These are phyloP conservation scores for Discostella pseudostelligera DNA, from an alignment of 108 stramenopile genomes.

Conservation along the genomic window DNA sequence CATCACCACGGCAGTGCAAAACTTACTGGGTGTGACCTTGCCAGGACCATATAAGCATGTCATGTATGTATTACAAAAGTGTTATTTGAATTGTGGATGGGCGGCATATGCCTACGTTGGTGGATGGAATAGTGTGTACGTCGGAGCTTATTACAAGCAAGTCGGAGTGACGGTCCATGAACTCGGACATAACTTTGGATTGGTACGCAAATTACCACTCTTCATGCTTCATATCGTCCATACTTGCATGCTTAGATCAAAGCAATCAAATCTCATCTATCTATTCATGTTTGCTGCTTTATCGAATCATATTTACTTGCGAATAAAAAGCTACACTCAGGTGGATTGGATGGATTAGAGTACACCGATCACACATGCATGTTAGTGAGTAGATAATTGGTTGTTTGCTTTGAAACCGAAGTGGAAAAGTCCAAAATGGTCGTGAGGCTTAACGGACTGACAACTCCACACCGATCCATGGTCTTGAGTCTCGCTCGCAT, in stretches of 20 bases:
- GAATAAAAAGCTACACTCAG: constrained; percentile 38
- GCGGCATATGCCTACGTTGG: constrained; percentile 31
- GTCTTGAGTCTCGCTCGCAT: too few relatives aligned
- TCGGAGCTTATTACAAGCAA: constrained; percentile 18
- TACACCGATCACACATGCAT: constrained; percentile 37
- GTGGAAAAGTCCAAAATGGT: too few relatives aligned
- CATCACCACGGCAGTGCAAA: constrained; percentile 21
- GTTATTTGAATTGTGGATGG: constrained; percentile 37
- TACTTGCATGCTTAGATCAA: background rate
- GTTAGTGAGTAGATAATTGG: constrained; percentile 23
- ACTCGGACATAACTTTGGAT: constrained; percentile 11
- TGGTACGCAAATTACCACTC: background rate
- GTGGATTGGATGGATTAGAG: constrained; percentile 27
- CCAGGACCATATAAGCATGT: constrained; percentile 35
- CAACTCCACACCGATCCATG: too few relatives aligned
- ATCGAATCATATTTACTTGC: too few relatives aligned
- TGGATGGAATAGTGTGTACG: constrained; percentile 18
- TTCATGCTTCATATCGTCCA: background rate
- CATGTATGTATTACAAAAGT: constrained; percentile 31
- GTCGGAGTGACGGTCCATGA: constrained; percentile 20
- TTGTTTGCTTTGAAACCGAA: too few relatives aligned
- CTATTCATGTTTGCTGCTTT: too few relatives aligned
- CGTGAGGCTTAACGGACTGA: too few relatives aligned
- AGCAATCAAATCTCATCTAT: too few relatives aligned
- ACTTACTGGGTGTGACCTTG: constrained; percentile 16